Evolutionary conservation across 139 green algal species (phyloP), one percentile per base, ranked within the genome.

Genomic region (Micractinium conductrix): DNA sequence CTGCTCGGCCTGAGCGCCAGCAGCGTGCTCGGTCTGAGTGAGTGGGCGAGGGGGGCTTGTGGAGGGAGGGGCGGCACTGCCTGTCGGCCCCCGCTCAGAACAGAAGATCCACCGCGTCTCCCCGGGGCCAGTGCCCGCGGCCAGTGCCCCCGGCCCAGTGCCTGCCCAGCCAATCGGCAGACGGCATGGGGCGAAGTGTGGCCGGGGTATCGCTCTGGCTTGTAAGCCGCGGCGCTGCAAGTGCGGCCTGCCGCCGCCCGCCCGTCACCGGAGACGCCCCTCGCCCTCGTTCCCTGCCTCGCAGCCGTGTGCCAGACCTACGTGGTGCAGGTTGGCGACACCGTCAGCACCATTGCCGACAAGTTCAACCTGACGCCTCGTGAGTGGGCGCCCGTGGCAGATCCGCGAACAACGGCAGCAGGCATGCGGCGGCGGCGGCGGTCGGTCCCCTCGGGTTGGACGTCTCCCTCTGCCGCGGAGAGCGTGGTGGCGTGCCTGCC

Each of bases 261-360:
- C 5, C 44, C 3, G 35, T 19, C 26, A 26, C 7, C 42, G 16
- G 42, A 40, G 12, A 12, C 30, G 19, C 44, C 33, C 1, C 21
- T 35, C 3, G 9, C 40, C 28, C 28, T 24, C 16, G 33, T 16
- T 58, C 12, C 2, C 14, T 60, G 28, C 21, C 30, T 43, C 50
- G 48, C 74, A 44, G 76, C 76, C n/a, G 76, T 82, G 38, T 82
- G 76, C 76, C 76, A 82, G 9, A 82, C 76, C 8, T 71, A 71
- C 33, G 58, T 82, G 26, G 76, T 82, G 9, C 14, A 58, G 12
- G 38, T 42, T 9, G 55, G 55, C 0, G 76, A 82, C 58, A 73
- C 76, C 16, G 62, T 82, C 22, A 55, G 28, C 58, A 73, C 28
- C 26, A 82, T 82, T 42, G 76, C 76, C 4, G 16, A 7, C 45